Conservation (phyloP, 129 eudicot genomes). For the Dittrichia graveolens region DNA sequence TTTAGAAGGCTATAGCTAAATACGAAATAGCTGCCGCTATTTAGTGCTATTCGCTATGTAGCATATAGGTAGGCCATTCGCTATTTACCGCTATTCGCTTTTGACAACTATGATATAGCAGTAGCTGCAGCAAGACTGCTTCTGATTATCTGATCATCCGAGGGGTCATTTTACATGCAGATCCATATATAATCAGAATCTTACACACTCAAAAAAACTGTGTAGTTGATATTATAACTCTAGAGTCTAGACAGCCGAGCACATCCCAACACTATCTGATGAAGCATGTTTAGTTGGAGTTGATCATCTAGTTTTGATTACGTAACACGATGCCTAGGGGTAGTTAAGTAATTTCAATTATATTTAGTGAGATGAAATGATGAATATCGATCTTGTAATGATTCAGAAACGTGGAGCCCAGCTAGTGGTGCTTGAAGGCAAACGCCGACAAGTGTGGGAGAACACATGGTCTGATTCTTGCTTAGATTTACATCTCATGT, state of each 20-base stretch:
- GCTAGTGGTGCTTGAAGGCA: slow-evolving; percentile 92
- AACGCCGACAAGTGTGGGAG: slow-evolving; percentile 89
- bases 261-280: neutral
- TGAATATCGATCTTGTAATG: neutral
- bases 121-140: too few species aligned
- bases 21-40: too few species aligned
- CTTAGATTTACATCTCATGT: slow-evolving; percentile 93
- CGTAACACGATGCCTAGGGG: too few species aligned
- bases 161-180: neutral
- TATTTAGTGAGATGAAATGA: neutral
- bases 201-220: neutral
- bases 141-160: neutral
- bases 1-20: too few species aligned
- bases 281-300: too few species aligned
- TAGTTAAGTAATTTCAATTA: neutral
- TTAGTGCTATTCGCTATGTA: too few species aligned
- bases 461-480: slow-evolving; percentile 78
- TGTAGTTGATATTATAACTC: neutral
- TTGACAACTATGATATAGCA: too few species aligned
- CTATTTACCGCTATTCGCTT: too few species aligned
- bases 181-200: neutral
- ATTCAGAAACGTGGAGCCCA: slow-evolving; percentile 89
- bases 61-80: too few species aligned
- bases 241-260: neutral
- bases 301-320: neutral